Evolutionary conservation across 1,284 basidiomycete species (phyloP).

Genomic region (Bondarzewia mesenterica): DNA sequence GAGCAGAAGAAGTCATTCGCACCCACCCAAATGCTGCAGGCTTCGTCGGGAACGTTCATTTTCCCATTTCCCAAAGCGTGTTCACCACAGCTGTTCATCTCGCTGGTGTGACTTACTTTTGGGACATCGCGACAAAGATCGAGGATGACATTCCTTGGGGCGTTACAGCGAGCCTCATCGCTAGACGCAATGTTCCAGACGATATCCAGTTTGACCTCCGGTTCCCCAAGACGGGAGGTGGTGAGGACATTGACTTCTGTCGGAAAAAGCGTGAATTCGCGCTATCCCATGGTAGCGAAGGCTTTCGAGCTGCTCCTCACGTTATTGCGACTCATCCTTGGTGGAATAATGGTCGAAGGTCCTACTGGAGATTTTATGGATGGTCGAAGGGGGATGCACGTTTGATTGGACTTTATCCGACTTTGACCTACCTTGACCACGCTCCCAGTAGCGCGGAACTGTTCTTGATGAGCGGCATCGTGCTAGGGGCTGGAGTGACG

Average conservation of each 20-base stretch:
- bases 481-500: conserved; percentile 10
- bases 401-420: conserved; percentile 39
- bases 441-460: conserved; percentile 45
- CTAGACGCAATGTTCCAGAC: conserved; percentile 36
- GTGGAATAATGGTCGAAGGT: conserved; percentile 42
- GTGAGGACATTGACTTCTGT: conserved; percentile 57
- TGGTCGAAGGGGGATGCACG: conserved; percentile 53
- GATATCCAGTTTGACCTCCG: conserved; percentile 33
- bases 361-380: conserved; percentile 48
- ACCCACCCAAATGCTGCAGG: conserved; percentile 39
- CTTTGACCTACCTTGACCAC: conserved; percentile 35
- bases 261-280: conserved; percentile 36
- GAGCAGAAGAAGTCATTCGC: conserved; percentile 40
- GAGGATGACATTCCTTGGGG: conserved; percentile 46
- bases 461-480: conserved; percentile 22
- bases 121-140: conserved; percentile 50
- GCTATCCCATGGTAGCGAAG: conserved; percentile 25
- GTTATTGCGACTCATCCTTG: conserved; percentile 47
- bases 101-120: conserved; percentile 51
- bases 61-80: conserved; percentile 38
- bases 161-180: conserved; percentile 51
- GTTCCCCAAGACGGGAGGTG: conserved; percentile 58
- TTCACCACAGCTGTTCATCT: conserved; percentile 49
- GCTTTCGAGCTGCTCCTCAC: conserved; percentile 40
- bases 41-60: conserved; percentile 42